Evolutionary conservation across 768 basidiomycete species (phyloP).

Genomic region (Mycena leptocephala): DNA sequence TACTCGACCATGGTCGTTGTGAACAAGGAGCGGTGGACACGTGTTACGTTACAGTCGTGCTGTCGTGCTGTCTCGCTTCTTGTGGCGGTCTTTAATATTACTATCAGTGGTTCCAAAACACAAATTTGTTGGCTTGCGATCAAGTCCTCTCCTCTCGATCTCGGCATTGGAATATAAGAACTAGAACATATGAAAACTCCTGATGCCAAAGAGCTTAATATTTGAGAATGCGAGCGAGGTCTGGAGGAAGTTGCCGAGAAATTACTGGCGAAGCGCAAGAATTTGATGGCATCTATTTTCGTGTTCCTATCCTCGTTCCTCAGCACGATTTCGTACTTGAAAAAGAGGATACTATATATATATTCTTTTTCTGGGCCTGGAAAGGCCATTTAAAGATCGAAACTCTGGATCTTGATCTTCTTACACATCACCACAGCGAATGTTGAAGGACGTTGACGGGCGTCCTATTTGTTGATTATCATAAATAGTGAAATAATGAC

Average conservation of each 20-base stretch:
- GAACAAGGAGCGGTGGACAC: no score
- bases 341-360: no score
- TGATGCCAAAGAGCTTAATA: neutral
- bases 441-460: no score
- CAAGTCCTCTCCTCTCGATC: neutral
- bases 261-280: neutral
- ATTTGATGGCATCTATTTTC: neutral
- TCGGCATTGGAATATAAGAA: neutral
- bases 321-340: neutral
- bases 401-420: no score
- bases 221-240: neutral
- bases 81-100: neutral
- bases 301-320: neutral
- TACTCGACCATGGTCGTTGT: no score
- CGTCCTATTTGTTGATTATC: no score
- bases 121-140: neutral
- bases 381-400: no score
- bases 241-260: neutral
- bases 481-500: no score
- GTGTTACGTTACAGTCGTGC: no score
- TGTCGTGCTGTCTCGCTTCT: neutral
- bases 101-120: neutral
- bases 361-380: no score
- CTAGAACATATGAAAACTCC: neutral
- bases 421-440: no score